A percentile compares a stretch with the other conserved stretches of the same genome.
Evolutionary conservation across 2,329 filamentous ascomycete species (phyloP).

Genomic region (Trichoderma atrobrunneum): DNA sequence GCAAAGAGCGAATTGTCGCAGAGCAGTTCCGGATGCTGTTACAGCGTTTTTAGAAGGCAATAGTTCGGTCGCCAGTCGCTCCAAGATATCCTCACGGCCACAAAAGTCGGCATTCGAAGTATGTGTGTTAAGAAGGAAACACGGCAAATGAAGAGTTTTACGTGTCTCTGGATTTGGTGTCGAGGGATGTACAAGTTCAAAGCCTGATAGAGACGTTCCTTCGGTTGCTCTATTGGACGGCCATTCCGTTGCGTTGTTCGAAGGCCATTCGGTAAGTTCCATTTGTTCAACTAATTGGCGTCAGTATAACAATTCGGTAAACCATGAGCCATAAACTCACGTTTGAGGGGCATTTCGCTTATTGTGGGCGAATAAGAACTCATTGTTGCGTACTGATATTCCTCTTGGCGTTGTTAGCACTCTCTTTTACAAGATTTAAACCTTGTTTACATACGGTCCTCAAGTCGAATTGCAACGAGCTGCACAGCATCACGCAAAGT

Average conservation of each 20-base stretch:
- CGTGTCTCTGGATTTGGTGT: not conserved
- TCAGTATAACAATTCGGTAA: not conserved
- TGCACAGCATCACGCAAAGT: not conserved
- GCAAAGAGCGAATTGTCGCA: not conserved
- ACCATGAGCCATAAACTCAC: not conserved
- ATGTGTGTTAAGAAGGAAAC: not conserved
- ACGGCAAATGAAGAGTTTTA: not conserved
- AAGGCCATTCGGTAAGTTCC: not conserved
- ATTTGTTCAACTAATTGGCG: not conserved
- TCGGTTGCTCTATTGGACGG: not conserved
- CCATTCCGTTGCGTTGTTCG: not conserved
- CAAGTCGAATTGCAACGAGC: not conserved
- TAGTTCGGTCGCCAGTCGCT: not conserved
- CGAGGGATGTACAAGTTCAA: not conserved
- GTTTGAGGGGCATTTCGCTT: not conserved
- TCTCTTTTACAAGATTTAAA: not conserved
- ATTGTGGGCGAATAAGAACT: not conserved
- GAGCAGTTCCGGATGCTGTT: not conserved
- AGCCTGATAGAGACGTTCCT: not conserved
- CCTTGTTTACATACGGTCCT: not conserved
- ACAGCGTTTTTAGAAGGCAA: not conserved
- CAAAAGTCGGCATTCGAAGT: not conserved
- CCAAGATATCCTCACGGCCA: not conserved
- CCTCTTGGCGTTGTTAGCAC: not conserved
- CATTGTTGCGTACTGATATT: not conserved